A percentile compares a stretch with the other conserved stretches of the same genome.
Conservation (phyloP, 2,329 filamentous ascomycete genomes). For the Curvularia lunata region DNA sequence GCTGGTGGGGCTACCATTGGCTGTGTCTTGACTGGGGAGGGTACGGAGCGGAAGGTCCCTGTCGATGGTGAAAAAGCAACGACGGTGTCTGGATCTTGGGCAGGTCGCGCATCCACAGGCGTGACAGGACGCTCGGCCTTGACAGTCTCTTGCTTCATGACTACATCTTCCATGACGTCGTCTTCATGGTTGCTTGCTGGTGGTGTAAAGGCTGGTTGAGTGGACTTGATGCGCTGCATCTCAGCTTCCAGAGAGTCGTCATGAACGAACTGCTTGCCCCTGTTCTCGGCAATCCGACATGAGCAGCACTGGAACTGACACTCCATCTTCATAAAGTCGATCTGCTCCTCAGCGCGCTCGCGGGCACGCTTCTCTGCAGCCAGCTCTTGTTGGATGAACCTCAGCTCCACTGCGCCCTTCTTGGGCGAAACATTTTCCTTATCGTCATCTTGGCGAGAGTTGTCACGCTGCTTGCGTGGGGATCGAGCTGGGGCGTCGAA, state of each 20-base stretch:
- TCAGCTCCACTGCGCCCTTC: slow-evolving; percentile 54
- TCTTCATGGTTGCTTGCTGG: slow-evolving; percentile 67
- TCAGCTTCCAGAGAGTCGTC: slow-evolving; percentile 44
- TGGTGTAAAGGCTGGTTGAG: slow-evolving; percentile 64
- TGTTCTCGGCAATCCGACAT: slow-evolving; percentile 56
- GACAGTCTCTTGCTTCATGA: slow-evolving; percentile 31
- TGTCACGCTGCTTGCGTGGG: slow-evolving; percentile 54
- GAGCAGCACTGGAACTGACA: slow-evolving; percentile 72
- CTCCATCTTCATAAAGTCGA: slow-evolving; percentile 78
- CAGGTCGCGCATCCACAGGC: slow-evolving; percentile 19
- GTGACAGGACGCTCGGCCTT: slow-evolving; percentile 30
- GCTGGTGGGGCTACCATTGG: slow-evolving; percentile 16
- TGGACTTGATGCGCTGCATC: slow-evolving; percentile 50
- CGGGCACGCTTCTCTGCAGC: slow-evolving; percentile 63
- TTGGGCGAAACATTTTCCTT: slow-evolving; percentile 56
- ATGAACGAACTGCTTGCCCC: slow-evolving; percentile 50
- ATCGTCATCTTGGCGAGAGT: slow-evolving; percentile 51
- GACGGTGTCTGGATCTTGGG: slow-evolving; percentile 25
- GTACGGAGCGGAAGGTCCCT: slow-evolving; percentile 46
- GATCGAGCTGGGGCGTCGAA: slow-evolving; percentile 67
- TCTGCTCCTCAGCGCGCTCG: slow-evolving; percentile 71
- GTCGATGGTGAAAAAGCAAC: slow-evolving; percentile 48
- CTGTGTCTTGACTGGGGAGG: slow-evolving; percentile 39
- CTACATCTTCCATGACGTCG: slow-evolving; percentile 43
- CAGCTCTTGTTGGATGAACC: slow-evolving; percentile 60